Percentiles rank a stretch among this genome's conserved stretches.
These are phyloP conservation scores for Malus hybrid DNA, from an alignment of 331 rosid genomes.

Conservation along the genomic window DNA sequence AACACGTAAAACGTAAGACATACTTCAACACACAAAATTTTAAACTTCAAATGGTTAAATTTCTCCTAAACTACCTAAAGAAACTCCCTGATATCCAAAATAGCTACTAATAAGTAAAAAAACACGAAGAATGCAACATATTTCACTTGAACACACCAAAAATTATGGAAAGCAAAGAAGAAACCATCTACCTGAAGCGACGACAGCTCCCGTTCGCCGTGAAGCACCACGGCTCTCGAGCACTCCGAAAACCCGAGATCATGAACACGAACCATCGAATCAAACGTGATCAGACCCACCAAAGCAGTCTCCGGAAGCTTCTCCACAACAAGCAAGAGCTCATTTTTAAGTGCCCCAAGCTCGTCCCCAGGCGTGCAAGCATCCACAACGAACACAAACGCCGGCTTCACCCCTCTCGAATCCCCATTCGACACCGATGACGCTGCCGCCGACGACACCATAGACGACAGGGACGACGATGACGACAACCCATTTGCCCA, in stretches of 20 bases:
- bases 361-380: slow-evolving; percentile 44
- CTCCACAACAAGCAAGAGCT: slow-evolving; percentile 51
- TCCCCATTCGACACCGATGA: slow-evolving; percentile 19
- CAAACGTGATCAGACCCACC: slow-evolving; percentile 64
- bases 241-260: slow-evolving; percentile 58
- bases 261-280: slow-evolving; percentile 72
- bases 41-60: neutral
- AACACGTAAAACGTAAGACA: neutral
- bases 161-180: neutral
- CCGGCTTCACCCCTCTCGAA: slow-evolving; percentile 36
- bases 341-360: slow-evolving; percentile 52
- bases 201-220: slow-evolving; percentile 58
- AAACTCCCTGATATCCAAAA: neutral
- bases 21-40: neutral
- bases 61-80: neutral
- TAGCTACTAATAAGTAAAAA: neutral
- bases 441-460: slow-evolving; percentile 18
- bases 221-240: slow-evolving; percentile 46
- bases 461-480: slow-evolving; percentile 38
- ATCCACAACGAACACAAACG: slow-evolving; percentile 64
- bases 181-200: slow-evolving; percentile 47
- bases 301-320: slow-evolving; percentile 62
- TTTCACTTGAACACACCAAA: neutral
- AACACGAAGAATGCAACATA: neutral
- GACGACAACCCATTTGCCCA: slow-evolving; percentile 32